Percentiles rank a stretch among this genome's conserved stretches.
These are phyloP conservation scores for Zarea fungicola DNA, from an alignment of 2,329 filamentous ascomycete species.

Conservation along the genomic window DNA sequence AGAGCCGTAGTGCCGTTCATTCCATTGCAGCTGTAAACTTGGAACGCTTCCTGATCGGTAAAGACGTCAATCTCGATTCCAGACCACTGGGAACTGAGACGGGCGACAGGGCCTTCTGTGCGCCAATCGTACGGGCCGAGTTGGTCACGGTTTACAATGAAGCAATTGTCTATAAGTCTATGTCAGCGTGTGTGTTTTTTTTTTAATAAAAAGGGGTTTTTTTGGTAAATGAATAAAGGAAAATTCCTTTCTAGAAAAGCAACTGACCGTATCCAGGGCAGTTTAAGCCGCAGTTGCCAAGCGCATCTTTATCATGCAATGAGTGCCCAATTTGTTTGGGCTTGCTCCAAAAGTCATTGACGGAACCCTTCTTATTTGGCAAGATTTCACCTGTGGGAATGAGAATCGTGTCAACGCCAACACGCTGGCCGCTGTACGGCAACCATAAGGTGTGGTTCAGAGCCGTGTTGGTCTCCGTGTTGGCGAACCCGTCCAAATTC, in stretches of 20 bases:
- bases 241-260: not conserved
- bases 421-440: slow-evolving; percentile 65
- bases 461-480: slow-evolving; percentile 59
- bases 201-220: not conserved
- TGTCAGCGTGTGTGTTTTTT: slow-evolving; percentile 2
- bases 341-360: slow-evolving; percentile 77
- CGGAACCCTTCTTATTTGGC: slow-evolving; percentile 59
- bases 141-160: slow-evolving; percentile 57
- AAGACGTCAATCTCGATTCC: slow-evolving; percentile 80
- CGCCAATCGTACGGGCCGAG: slow-evolving; percentile 60
- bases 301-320: slow-evolving; percentile 54
- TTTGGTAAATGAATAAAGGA: not conserved
- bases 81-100: slow-evolving; percentile 66
- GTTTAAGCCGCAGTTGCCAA: slow-evolving; percentile 70
- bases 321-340: slow-evolving; percentile 76
- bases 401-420: slow-evolving; percentile 64
- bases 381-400: slow-evolving; percentile 73
- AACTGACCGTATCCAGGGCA: slow-evolving; percentile 77
- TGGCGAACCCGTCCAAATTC: slow-evolving; percentile 76
- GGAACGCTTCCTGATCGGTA: slow-evolving; percentile 80
- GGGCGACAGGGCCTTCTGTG: slow-evolving; percentile 53
- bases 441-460: slow-evolving; percentile 69
- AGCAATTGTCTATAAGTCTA: slow-evolving; percentile 55
- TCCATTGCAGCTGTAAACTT: slow-evolving; percentile 78
- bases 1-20: slow-evolving; percentile 67